Conservation (phyloP, 352 stramenopile genomes). For the Pythium sp. region DNA sequence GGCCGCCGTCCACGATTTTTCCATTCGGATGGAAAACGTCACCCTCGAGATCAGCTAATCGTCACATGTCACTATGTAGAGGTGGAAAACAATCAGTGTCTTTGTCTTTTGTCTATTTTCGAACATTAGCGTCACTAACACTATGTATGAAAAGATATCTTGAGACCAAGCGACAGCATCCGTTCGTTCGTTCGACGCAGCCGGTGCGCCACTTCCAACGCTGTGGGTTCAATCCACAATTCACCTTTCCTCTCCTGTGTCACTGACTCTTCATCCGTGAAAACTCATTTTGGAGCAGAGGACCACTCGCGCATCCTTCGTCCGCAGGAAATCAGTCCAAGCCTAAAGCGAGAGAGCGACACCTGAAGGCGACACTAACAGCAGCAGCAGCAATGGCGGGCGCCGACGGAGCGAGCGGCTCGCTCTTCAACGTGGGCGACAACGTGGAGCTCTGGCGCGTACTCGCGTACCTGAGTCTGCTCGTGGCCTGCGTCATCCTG, state of each 20-base stretch:
- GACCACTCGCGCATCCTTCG: neutral
- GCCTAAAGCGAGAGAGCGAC: neutral
- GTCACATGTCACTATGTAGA: neutral
- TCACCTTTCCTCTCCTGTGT: no score
- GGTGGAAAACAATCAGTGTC: no score
- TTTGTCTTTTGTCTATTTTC: no score
- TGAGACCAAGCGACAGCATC: neutral
- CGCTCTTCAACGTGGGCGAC: constrained; percentile 53
- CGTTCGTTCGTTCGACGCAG: neutral
- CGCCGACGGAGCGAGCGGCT: constrained; percentile 18
- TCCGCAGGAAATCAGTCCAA: neutral
- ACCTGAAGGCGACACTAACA: neutral
- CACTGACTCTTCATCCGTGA: neutral
- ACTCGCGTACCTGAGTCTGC: constrained; percentile 39
- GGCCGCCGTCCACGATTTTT: neutral
- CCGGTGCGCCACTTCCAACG: neutral
- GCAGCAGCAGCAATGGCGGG: neutral
- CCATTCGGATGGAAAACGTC: neutral
- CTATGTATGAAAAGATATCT: no score
- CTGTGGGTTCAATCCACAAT: neutral
- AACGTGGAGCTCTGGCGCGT: constrained; percentile 59
- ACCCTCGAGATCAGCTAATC: neutral
- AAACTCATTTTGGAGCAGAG: neutral
- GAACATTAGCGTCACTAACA: neutral
- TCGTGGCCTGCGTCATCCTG: constrained; percentile 50